Evolutionary conservation across 208 protist genomes (phyloP), one percentile per base, ranked within the genome.

Genomic region (Kentomonas sorsogonicus): DNA sequence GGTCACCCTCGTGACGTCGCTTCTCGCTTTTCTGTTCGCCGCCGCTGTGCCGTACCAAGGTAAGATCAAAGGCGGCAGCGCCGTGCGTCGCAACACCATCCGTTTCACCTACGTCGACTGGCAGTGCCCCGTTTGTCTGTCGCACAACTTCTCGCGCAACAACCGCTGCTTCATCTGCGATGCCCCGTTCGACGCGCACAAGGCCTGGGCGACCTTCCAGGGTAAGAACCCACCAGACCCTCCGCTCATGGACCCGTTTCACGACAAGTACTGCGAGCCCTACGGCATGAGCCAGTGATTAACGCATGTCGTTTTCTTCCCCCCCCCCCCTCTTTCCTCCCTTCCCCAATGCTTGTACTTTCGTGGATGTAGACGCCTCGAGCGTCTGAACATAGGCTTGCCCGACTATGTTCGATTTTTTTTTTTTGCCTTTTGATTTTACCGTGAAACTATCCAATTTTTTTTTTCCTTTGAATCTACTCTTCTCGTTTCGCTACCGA

Each of bases 81-180:
- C n/a, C n/a, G n/a, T 54, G 31, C 6, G 11, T 6, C 86, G 86
- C 20, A 80, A 93, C 64, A 82, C 50, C 52, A 72, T 82, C 43
- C 79, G 72, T 16, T 62, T 58, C 2, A 75, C 63, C 11, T 94
- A 76, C 47, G 72, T 72, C 0, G 83, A 94, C 59, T 94, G 87
- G 84, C 77, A 86, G 51, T 94, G 87, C 36, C 34, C 40, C 3
- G 30, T 62, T 36, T 94, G 87, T 53, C 61, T 86, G 11, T 75
- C 60, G 10, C 26, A 81, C 27, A 94, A 94, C 63, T 94, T 91
- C 62, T 51, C 72, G 13, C 33, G 63, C 13, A 86, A 88, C 30
- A 65, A 63, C 23, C 73, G 74, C 20, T 94, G 87, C 69, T 90
- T 88, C 60, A 31, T 77, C 10, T 94, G 87, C 55, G 53, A 63